Percentiles rank a stretch among this genome's conserved stretches.
phyloP scores from a whole-genome alignment of 495 filamentous ascomycete species.

The Aspergillus haitiensis region DNA sequence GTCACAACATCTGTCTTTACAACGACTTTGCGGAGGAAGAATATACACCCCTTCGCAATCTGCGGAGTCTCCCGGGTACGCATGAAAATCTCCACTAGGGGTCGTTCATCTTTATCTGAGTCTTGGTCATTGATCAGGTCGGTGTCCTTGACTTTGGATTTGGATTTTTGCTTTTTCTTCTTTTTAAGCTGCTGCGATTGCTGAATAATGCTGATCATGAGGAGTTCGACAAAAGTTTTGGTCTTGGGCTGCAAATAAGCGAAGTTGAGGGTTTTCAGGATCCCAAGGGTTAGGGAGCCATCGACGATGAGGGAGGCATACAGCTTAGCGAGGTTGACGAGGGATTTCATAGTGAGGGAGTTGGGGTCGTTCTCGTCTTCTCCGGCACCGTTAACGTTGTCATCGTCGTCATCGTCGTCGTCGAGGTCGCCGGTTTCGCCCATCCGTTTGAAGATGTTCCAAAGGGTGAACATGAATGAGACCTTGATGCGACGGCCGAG shows the following conservation, averaged over 20 bases:
- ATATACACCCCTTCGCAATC: conserved; percentile 69
- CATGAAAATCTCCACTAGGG: conserved; percentile 64
- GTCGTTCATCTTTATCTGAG: conserved; percentile 48
- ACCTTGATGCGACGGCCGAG: conserved; percentile 67
- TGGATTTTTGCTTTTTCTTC: conserved; percentile 33
- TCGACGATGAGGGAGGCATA: conserved; percentile 73
- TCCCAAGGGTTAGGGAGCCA: conserved; percentile 59
- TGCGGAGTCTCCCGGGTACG: conserved; percentile 59
- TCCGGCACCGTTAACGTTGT: conserved; percentile 27
- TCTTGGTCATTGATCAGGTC: conserved; percentile 16
- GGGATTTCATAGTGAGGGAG: conserved; percentile 54
- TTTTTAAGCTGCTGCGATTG: conserved; percentile 48
- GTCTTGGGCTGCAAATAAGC: conserved; percentile 74
- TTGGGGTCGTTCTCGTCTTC: conserved; percentile 54
- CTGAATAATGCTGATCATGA: conserved; percentile 73
- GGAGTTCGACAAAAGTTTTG: conserved; percentile 71
- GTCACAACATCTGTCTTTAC: conserved; percentile 70
- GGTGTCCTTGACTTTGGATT: conserved; percentile 23
- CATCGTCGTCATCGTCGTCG: conserved; percentile 54
- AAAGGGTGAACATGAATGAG: conserved; percentile 82
- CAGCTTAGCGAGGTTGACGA: conserved; percentile 90
- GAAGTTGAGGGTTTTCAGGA: conserved; percentile 78
- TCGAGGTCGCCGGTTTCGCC: conserved; percentile 64
- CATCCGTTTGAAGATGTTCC: conserved; percentile 83
- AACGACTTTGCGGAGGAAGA: conserved; percentile 76